These are phyloP conservation scores for Myriosclerotinia scirpicola DNA, from an alignment of 2,329 filamentous ascomycete species.

Conservation along the genomic window DNA sequence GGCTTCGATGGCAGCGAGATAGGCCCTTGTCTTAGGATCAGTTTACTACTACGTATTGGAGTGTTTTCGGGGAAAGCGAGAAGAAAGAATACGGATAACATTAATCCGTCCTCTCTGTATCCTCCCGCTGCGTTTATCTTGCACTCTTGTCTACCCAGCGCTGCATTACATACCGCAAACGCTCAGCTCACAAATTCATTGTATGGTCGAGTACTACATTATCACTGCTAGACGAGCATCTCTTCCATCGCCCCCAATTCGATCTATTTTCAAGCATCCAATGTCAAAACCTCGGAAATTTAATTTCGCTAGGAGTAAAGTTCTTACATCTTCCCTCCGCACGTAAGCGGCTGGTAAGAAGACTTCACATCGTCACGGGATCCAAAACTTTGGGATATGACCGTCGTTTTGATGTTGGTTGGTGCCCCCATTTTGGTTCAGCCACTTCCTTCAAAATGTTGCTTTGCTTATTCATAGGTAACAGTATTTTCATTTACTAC, in stretches of 20 bases:
- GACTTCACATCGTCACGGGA: background rate
- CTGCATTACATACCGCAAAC: background rate
- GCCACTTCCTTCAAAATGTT: slow-evolving; percentile 7
- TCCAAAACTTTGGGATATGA: background rate
- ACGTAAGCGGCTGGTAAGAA: background rate
- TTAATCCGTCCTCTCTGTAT: background rate
- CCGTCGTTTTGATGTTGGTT: background rate
- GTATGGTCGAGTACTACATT: background rate
- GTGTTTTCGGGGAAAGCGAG: background rate
- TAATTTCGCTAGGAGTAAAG: slow-evolving; percentile 3
- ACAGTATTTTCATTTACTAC: slow-evolving; percentile 2
- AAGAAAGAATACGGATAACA: too few relatives aligned
- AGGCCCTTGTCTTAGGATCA: background rate
- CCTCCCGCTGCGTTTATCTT: background rate
- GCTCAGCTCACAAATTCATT: background rate
- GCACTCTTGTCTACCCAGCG: background rate
- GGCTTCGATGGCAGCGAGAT: background rate
- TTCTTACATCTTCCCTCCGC: slow-evolving; percentile 7
- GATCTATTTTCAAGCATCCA: slow-evolving; percentile 3
- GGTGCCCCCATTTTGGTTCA: slow-evolving; percentile 1
- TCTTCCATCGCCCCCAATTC: slow-evolving; percentile 4
- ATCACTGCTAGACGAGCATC: background rate
- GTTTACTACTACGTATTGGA: background rate
- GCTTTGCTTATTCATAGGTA: slow-evolving; percentile 14
- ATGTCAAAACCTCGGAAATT: slow-evolving; percentile 5